Evolutionary conservation across 1,284 basidiomycete species (phyloP), one percentile per base, ranked within the genome.

Genomic region (Microbotryum saponariae): DNA sequence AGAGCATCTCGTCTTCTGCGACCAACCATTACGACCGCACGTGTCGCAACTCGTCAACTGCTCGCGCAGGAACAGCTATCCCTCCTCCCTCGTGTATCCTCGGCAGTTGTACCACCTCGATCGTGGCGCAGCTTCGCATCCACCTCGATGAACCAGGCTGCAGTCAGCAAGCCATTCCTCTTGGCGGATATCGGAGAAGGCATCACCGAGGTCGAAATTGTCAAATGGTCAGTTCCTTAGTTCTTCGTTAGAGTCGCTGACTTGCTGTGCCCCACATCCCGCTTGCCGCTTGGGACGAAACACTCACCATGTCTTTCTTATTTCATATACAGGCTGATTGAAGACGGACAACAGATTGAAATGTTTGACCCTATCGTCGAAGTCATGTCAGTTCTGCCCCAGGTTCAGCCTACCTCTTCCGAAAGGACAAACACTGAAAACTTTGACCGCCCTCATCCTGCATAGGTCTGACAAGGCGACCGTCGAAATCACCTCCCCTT

Each of bases 181-280:
- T 83, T 96, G n/a, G 90, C 91, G 16, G 92, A 97, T 74, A 93
- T 96, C 70, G 92, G 92, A 10, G 92, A 97, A 76, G 92, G 79
- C 6, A 81, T 81, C 64, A 89, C 88, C 42, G 89, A 93, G 75
- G 91, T 89, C 70, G 90, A 92, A 76, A 82, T 93, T 67, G 83
- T 93, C 62, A 87, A 85, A 75, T 93, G 90, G 90, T 87, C 70
- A 67, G 85, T 83, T 54, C 66, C 66, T 31, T 31, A 31, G 31
- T 31, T 9, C 31, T 31, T 31, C 31, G 31, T 8, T 8, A 8
- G 9, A 31, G 9, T 42, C 37, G 37, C 14, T 29, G 9, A 31
- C 2, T 42, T 16, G 37, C 14, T 29, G 16, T 56, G 46, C 12
- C 31, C 16, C 46, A 48, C 54, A 20, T 49, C 23, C 14, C 0